Evolutionary conservation across 192 early-diverging fungal species (phyloP).

Genomic region (Geranomyces michiganensis): DNA sequence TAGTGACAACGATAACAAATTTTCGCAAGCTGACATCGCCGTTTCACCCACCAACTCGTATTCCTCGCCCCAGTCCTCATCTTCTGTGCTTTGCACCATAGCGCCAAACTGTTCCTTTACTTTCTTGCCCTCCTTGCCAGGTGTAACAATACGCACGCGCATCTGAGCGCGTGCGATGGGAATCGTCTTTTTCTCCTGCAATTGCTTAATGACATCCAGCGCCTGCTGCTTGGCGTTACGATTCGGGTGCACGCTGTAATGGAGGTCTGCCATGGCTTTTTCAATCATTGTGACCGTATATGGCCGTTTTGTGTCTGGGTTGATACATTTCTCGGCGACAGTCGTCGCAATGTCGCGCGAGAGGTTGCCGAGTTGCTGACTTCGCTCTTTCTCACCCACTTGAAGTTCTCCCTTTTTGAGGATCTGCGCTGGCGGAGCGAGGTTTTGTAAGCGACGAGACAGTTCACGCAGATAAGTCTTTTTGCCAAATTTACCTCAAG

Average conservation of each 20-base stretch:
- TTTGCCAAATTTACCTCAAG: constrained; percentile 43
- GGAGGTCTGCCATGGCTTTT: constrained; percentile 94
- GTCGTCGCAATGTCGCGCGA: constrained; percentile 93
- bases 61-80: constrained; percentile 80
- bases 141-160: constrained; percentile 78
- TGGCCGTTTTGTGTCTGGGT: constrained; percentile 91
- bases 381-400: constrained; percentile 95
- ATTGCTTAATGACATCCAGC: constrained; percentile 88
- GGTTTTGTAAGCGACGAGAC: background rate
- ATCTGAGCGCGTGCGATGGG: constrained; percentile 96
- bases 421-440: constrained; percentile 58
- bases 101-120: constrained; percentile 73
- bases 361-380: constrained; percentile 76
- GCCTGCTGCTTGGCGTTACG: constrained; percentile 90
- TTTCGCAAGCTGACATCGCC: background rate
- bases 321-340: constrained; percentile 93
- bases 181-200: constrained; percentile 86
- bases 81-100: constrained; percentile 68
- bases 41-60: constrained; percentile 77
- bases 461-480: background rate
- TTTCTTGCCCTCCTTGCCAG: constrained; percentile 87
- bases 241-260: constrained; percentile 88
- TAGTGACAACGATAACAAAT: background rate
- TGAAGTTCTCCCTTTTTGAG: constrained; percentile 95
- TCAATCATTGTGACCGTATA: constrained; percentile 99